These are phyloP conservation scores for Yamadazyma sp. DNA, from an alignment of 1,139 yeast species.

Conservation along the genomic window DNA sequence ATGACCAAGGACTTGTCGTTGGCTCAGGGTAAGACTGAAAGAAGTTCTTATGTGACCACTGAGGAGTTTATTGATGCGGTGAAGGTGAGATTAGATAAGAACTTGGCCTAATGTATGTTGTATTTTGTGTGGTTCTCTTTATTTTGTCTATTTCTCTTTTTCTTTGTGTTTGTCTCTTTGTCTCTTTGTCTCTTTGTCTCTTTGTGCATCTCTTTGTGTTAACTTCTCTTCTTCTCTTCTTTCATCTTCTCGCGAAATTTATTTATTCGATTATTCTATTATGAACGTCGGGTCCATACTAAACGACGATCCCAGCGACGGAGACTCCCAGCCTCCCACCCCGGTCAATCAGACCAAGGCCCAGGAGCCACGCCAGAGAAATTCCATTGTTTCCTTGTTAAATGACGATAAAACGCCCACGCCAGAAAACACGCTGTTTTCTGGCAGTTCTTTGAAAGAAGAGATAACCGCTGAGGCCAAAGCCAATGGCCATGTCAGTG, in stretches of 20 bases:
- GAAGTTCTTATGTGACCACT: conserved; percentile 70
- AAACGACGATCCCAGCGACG: conserved; percentile 38
- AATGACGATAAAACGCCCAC: conserved; percentile 38
- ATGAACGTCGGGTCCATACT: conserved; percentile 52
- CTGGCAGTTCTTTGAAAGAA: background rate
- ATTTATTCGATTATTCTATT: background rate
- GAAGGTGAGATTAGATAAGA: conserved; percentile 12
- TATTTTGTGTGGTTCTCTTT: too few species aligned
- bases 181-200: background rate
- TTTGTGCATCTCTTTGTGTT: too few species aligned
- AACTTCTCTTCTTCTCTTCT: background rate
- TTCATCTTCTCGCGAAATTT: background rate
- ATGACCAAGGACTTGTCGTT: conserved; percentile 85
- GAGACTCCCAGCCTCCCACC: conserved; percentile 13
- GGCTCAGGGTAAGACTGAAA: conserved; percentile 65
- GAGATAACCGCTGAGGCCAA: conserved; percentile 1
- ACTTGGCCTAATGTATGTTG: background rate
- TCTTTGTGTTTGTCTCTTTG: background rate
- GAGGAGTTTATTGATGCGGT: conserved; percentile 76
- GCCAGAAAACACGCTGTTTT: conserved; percentile 20
- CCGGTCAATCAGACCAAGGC: conserved; percentile 1
- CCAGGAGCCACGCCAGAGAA: conserved; percentile 11
- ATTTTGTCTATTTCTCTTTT: background rate
- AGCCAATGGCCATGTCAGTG: too few species aligned
- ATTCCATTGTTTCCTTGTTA: conserved; percentile 47